Evolutionary conservation across 1,139 yeast species (phyloP).

Genomic region (Kodamaea ohmeri): DNA sequence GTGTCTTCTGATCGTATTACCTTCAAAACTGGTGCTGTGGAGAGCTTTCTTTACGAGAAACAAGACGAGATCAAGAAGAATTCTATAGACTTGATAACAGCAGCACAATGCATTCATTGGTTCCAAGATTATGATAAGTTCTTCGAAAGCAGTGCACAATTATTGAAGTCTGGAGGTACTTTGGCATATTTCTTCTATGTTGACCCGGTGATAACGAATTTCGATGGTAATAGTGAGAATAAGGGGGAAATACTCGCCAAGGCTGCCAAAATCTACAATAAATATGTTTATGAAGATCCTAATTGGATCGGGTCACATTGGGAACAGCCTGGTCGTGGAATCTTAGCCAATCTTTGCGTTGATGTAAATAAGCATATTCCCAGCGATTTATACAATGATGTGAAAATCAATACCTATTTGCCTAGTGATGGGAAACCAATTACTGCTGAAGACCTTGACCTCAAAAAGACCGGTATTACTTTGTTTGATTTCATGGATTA

Average conservation of each 20-base stretch:
- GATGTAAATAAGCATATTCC: constrained; percentile 38
- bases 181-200: constrained; percentile 46
- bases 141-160: constrained; percentile 27
- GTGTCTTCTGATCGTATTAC: constrained; percentile 23
- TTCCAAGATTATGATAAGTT: constrained; percentile 36
- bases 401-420: constrained; percentile 25
- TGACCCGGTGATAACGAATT: constrained; percentile 40
- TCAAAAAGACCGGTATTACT: constrained; percentile 22
- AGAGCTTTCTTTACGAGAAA: constrained; percentile 24
- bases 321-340: constrained; percentile 46
- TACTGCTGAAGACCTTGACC: constrained; percentile 21
- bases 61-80: constrained; percentile 19
- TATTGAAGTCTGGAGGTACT: constrained; percentile 37
- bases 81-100: constrained; percentile 39
- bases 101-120: constrained; percentile 51
- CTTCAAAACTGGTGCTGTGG: constrained; percentile 38
- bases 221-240: constrained; percentile 20
- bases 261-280: constrained; percentile 28
- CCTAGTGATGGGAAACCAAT: constrained; percentile 16
- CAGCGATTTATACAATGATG: constrained; percentile 24
- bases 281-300: constrained; percentile 38
- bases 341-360: constrained; percentile 27
- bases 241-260: constrained; percentile 21
- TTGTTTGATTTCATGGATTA: constrained; percentile 31
- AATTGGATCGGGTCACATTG: constrained; percentile 39